phyloP scores from a whole-genome alignment of 257 asterid genomes.

The Lycium ferocissimum region DNA sequence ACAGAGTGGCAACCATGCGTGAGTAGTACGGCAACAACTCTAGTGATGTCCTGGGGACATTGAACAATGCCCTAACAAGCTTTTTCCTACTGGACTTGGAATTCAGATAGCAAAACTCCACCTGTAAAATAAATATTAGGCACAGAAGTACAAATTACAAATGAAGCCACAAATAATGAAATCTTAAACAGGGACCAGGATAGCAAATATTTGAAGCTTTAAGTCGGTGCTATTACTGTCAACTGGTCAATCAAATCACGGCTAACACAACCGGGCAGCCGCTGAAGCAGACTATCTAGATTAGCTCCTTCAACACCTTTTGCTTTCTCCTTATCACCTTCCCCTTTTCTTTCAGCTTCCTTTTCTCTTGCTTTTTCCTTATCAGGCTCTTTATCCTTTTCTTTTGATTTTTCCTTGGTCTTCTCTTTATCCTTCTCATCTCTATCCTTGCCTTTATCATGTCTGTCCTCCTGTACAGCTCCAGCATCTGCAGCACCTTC shows the following conservation, averaged over 20 bases:
- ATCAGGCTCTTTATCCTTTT: slow-evolving; percentile 56
- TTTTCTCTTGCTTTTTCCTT: slow-evolving; percentile 85
- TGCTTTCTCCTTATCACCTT: slow-evolving; percentile 83
- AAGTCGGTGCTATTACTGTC: slow-evolving; percentile 60
- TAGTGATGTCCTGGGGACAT: slow-evolving; percentile 95
- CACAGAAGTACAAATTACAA: slow-evolving; percentile 38
- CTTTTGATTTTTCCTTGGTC: slow-evolving; percentile 63
- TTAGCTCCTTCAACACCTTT: slow-evolving; percentile 92
- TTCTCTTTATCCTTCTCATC: slow-evolving; percentile 56
- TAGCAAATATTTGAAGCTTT: slow-evolving; percentile 24
- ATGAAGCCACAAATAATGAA: slow-evolving; percentile 25
- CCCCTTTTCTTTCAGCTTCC: slow-evolving; percentile 82
- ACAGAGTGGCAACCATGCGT: slow-evolving; percentile 94
- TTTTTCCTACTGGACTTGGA: slow-evolving; percentile 94
- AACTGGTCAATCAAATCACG: slow-evolving; percentile 98
- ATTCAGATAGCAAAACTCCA: slow-evolving; percentile 97
- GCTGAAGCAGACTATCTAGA: slow-evolving; percentile 87
- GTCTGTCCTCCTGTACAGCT: slow-evolving; percentile 61
- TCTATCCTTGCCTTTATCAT: slow-evolving; percentile 54
- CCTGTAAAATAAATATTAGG: slow-evolving; percentile 58
- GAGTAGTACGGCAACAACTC: slow-evolving; percentile 97
- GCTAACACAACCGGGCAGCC: slow-evolving; percentile 96
- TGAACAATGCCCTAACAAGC: slow-evolving; percentile 95
- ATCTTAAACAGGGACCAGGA: slow-evolving; percentile 35
- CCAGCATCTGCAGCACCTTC: slow-evolving; percentile 70